Base-by-base conservation (phyloP, 805 yeast genomes). In the Pichia thaimueangensis region DNA sequence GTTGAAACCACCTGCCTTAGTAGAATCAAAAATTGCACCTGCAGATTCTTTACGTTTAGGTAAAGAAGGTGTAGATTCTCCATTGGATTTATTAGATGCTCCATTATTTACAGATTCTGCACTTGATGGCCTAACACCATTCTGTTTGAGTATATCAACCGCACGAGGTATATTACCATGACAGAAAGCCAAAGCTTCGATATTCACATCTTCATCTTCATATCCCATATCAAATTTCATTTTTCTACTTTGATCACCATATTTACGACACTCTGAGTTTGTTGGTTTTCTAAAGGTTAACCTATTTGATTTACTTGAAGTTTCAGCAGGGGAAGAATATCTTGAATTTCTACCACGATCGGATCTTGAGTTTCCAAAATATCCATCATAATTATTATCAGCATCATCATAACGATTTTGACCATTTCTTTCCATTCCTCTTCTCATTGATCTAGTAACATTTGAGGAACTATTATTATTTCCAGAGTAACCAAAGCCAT, bases 151-250 rank as follows among this genome's bases (percentile, higher is more conserved):
- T 23, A 82, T 71, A 31, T 75, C 80, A 27, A 77, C 58, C 1
- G 95, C 91, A 16, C 59, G 51, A 30, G 71, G 71, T 10, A 82
- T 54, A 54, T 78, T 75, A 13, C 94, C 94, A 38, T 67, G 65
- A 15, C 82, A 64, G 29, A 75, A 59, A 9, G 68, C 64, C 47
- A 85, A 67, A 22, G 88, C 85, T 53, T 85, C 93, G 41, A 77
- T 65, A 45, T 74, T 71, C 25, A 72, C 63, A 49, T 80, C 83
- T 32, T 69, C 66, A 57, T 81, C 74, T 17, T 59, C 60, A 51
- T 65, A 81, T 0, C 91, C 94, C 60, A 71, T 69, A 17, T 71
- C 69, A 51, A 68, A 70, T 41, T 64, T 60, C 48, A 78, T 59
- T 41, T 64, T 62, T 37, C 69, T 65, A 13, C 77, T 73, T 45